Base-by-base conservation (phyloP, 2,329 filamentous ascomycete genomes). In the Cordyceps pruinosa region DNA sequence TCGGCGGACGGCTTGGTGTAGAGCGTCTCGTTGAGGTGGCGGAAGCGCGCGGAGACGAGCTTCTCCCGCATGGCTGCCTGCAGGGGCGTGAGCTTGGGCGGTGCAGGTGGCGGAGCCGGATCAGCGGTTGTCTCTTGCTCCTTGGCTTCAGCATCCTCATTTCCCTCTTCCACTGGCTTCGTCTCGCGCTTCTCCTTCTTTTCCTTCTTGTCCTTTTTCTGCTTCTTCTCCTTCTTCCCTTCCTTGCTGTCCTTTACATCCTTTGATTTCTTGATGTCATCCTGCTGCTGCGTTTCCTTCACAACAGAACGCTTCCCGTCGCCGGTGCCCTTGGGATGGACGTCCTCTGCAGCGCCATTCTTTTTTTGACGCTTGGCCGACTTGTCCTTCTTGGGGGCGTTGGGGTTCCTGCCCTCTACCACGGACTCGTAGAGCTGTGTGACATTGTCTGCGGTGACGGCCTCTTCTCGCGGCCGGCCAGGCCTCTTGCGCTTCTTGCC, bases 61-160 rank as follows among this genome's bases (percentile, higher is more conserved):
- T 99, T 99, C 68, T 91, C 87, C 60, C 90, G 87, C 94, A 99
- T 99, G 4, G 90, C 86, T 56, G 88, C 85, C 77, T 99, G 94
- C 57, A 99, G 85, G 4, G 94, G 91, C 1, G 94, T 99, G 66
- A 99, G 83, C 64, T 89, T 90, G 61, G 72, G 68, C 28, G 74
- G 68, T 35, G 75, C 70, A 34, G 75, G 72, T 39, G 77, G 72
- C 8, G 73, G 71, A 1, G 69, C 65, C 58, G 69, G 64, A 53
- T 63, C 60, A 34, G 65, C 51, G 53, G 67, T 64, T 35, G 61
- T 19, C 28, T 63, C 9, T n/a, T 64, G 57, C 8, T 63, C 60
- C 21, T 65, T 58, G 30, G 53, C 34, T 35, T 48, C 44, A 6
- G 26, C 9, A 23, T 58, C 49, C 47, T 41, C 13, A 15, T 41